These are phyloP conservation scores for Chrysanthemum lavandulifolium DNA, from an alignment of 129 eudicot species.

Conservation along the genomic window DNA sequence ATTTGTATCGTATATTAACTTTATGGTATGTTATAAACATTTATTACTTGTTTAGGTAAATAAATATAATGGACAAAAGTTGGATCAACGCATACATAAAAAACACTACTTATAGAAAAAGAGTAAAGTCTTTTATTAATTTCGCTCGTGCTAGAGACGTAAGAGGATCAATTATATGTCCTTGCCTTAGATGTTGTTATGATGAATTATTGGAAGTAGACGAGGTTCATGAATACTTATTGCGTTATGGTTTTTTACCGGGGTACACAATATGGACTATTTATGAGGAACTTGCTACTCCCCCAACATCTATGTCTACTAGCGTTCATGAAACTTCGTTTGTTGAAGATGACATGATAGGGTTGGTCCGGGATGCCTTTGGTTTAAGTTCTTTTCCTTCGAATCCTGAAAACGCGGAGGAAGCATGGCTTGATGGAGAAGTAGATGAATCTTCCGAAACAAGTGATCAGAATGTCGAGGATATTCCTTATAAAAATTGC, in stretches of 20 bases:
- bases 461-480: too few relatives aligned
- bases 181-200: neutral
- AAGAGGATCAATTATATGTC: constrained; percentile 3
- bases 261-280: neutral
- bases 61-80: neutral
- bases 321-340: neutral
- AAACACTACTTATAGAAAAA: neutral
- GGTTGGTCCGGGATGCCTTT: too few relatives aligned
- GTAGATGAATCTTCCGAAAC: too few relatives aligned
- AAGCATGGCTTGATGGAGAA: too few relatives aligned
- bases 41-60: neutral
- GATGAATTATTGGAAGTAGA: neutral
- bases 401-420: too few relatives aligned
- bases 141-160: neutral
- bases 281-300: neutral
- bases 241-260: neutral
- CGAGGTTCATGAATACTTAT: neutral
- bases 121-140: neutral
- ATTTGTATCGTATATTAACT: too few relatives aligned
- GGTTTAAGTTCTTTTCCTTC: too few relatives aligned
- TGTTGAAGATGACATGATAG: too few relatives aligned
- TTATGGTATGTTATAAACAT: too few relatives aligned
- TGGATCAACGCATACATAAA: neutral
- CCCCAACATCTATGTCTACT: neutral
- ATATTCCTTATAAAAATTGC: too few relatives aligned